Evolutionary conservation across 2,329 filamentous ascomycete genomes (phyloP), one percentile per base, ranked within the genome.

Genomic region (Pseudocercospora macadamiae): DNA sequence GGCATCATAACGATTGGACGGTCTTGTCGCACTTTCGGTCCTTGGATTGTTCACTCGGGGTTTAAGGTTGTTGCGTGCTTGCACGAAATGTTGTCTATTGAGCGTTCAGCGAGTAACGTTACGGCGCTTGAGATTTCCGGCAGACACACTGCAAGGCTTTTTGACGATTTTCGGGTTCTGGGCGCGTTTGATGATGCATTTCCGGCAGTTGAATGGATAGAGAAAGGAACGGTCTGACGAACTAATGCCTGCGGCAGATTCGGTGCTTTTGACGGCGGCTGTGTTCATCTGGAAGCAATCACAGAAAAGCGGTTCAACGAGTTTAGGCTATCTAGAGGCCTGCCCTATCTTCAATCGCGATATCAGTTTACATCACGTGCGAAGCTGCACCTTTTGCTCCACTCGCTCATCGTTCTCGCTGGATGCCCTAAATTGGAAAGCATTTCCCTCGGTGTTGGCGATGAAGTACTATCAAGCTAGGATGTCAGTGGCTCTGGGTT

Each of bases 41-140:
- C 26, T 18, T 47, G 6, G 10, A 47, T 26, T 21, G 16, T 25
- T 28, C 3, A 47, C n/a, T 19, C 42, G 19, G 42, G n/a, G 19
- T 47, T 47, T 25, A 14, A 28, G 12, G 21, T 47, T 26, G 12
- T n/a, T 26, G 42, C 26, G 19, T 47, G 42, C 42, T 47, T 47
- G 4, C 42, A 19, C 14, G 23, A 47, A 9, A 47, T 26, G 21
- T 47, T 26, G 21, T 47, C 26, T 47, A 21, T 26, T 6, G 23
- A 47, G 42, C 42, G 42, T 47, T 47, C 42, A 47, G 42, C 42
- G 42, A 47, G 42, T 47, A 18, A 47, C 23, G 42, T 26, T 42
- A 21, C 14, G 37, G 37, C 37, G 37, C 42, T 47, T 23, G 42
- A 21, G 9, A 21, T 25, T 21, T n/a, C 21, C 23, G 21, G 42